A percentile compares a stretch with the other conserved stretches of the same genome.
phyloP scores from a whole-genome alignment of 2,329 filamentous ascomycete genomes.

The Herpotrichia juniperi region DNA sequence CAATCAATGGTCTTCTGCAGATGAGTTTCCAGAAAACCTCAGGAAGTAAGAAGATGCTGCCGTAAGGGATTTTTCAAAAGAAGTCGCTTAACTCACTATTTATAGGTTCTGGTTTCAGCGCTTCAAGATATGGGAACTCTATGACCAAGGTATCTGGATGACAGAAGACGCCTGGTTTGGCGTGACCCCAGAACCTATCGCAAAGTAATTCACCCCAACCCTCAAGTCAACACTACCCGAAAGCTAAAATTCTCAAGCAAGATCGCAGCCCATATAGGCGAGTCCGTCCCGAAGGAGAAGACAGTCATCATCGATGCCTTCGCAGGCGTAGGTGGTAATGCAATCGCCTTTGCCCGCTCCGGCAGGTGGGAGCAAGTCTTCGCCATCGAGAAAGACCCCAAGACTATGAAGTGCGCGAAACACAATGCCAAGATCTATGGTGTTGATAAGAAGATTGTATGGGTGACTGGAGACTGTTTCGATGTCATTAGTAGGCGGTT shows the following conservation, averaged over 20 bases:
- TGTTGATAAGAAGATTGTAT: conserved; percentile 78
- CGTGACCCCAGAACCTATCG: conserved; percentile 91
- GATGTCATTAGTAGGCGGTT: conserved; percentile 65
- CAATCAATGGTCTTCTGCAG: conserved; percentile 72
- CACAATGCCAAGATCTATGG: conserved; percentile 89
- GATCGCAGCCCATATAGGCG: conserved; percentile 75
- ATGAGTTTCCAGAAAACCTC: conserved; percentile 80
- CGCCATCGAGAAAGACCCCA: conserved; percentile 82
- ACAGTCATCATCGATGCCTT: conserved; percentile 84
- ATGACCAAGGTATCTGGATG: conserved; percentile 86
- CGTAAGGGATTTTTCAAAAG: background rate
- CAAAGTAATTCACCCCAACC: conserved; percentile 61
- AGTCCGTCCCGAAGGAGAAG: conserved; percentile 60
- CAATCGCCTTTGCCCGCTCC: conserved; percentile 89
- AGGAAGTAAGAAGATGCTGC: conserved; percentile 84
- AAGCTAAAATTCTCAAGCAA: conserved; percentile 55
- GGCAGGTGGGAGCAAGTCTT: conserved; percentile 83
- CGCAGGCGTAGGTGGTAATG: conserved; percentile 89
- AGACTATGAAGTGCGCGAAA: conserved; percentile 85
- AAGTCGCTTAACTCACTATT: conserved; percentile 3
- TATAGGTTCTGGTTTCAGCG: conserved; percentile 88
- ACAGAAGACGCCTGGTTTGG: conserved; percentile 97
- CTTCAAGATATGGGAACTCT: conserved; percentile 83
- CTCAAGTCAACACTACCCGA: conserved; percentile 45
- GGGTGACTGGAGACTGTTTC: conserved; percentile 88